A percentile compares a stretch with the other conserved stretches of the same genome.
Conservation (phyloP, 176 grass and related monocot species). For the Secale cereale region DNA sequence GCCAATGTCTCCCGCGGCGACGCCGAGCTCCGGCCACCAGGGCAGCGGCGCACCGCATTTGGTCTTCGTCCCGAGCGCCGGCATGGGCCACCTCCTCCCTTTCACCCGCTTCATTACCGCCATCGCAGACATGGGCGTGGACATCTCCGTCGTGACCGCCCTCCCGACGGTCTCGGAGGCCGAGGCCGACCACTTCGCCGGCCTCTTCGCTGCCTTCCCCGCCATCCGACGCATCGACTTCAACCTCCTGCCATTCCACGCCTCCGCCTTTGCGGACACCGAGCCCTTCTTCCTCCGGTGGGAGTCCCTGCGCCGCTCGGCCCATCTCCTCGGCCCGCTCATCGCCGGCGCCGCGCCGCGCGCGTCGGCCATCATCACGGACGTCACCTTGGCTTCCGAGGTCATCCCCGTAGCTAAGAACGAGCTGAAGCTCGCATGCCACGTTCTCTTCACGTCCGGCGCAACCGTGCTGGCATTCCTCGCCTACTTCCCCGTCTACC, state of each 20-base stretch:
- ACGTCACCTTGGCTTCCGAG: conserved; percentile 27
- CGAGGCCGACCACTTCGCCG: conserved; percentile 28
- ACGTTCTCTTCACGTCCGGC: conserved; percentile 47
- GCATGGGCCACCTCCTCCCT: conserved; percentile 69
- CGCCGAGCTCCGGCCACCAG: not conserved
- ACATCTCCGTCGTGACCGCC: conserved; percentile 60
- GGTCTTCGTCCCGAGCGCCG: conserved; percentile 57
- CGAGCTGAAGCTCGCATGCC: conserved; percentile 25
- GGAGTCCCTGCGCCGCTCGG: conserved; percentile 50
- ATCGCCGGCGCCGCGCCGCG: conserved; percentile 12
- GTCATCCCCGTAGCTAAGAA: conserved; percentile 31
- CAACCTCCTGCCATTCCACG: conserved; percentile 32
- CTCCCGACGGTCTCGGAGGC: conserved; percentile 46
- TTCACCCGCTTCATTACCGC: conserved; percentile 52
- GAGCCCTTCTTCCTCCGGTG: conserved; percentile 61
- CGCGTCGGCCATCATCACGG: conserved; percentile 42
- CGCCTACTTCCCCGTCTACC: conserved; percentile 34
- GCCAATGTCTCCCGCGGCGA: not conserved
- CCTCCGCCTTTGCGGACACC: not conserved
- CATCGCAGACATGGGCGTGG: not conserved
- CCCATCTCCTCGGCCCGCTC: conserved; percentile 38
- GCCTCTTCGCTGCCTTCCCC: conserved; percentile 41
- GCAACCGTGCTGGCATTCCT: conserved; percentile 49
- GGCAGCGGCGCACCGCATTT: conserved; percentile 20
- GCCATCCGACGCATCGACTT: conserved; percentile 44